Evolutionary conservation across 306 rosid genomes (phyloP), one percentile per base, ranked within the genome.

Genomic region (Cucurbita ficifolia): DNA sequence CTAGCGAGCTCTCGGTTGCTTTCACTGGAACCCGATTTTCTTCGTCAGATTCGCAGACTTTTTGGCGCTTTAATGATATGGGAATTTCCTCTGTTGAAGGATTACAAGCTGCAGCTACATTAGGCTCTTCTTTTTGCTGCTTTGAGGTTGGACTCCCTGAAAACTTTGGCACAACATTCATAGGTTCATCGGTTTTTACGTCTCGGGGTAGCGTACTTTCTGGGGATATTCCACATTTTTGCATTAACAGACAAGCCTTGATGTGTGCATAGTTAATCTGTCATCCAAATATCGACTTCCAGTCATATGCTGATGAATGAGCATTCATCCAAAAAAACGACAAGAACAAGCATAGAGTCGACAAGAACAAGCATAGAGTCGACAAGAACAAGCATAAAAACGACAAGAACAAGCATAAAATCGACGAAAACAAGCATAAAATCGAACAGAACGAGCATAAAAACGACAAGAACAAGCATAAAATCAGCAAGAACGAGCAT

Each of bases 211-310:
- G 81, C 71, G 43, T 55, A 58, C 39, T 81, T 72, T 84, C 88
- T 2, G 80, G 72, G 76, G 86, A 75, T 42, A 80, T 63, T 77
- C 88, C 96, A 72, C 39, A 76, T 21, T 77, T 83, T 76, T 17
- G 86, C 92, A 89, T 80, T 38, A 76, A 35, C 83, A 89, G 83
- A 80, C 67, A 84, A 33, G 76, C 65, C 88, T 84, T 89, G 86
- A 92, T 89, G 69, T 86, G 96, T 67, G 40, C 63, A 76, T 92
- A 92, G 69, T 75, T 88, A 74, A 89, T 62, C 97, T 92, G 81
- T 73, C 76, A 85, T 73, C 46, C 58, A 52, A 6, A 67, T 77
- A 16, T 14, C 60, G 78, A 78, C 50, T 72, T 78, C 38, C 38
- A 65, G 72, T 65, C 72, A 43, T 19, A 18, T n/a, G 39, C 53